Conservation (phyloP, 1,284 basidiomycete genomes). For the Testicularia cyperi region DNA sequence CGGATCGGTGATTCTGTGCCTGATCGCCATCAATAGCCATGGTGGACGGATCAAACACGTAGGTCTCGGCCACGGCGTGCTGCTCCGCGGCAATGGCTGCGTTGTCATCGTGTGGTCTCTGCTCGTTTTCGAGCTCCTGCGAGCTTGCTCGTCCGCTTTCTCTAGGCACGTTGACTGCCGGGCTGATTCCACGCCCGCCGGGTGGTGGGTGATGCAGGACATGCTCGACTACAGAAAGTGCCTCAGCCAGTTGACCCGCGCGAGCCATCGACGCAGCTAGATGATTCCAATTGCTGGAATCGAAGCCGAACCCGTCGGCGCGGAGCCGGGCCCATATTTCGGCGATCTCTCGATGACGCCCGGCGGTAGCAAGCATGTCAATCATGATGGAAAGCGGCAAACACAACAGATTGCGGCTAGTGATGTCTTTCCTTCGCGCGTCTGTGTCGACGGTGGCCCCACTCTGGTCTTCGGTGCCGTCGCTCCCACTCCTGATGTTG, state of each 20-base stretch:
- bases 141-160: slow-evolving; percentile 1
- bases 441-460: background rate
- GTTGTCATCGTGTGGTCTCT: too few species aligned
- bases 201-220: slow-evolving; percentile 64
- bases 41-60: slow-evolving; percentile 13
- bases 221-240: slow-evolving; percentile 78
- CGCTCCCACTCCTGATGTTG: slow-evolving; percentile 7
- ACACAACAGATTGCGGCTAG: slow-evolving; percentile 68
- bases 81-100: too few species aligned
- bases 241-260: slow-evolving; percentile 76
- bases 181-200: slow-evolving; percentile 6
- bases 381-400: slow-evolving; percentile 82
- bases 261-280: slow-evolving; percentile 74
- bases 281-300: slow-evolving; percentile 91
- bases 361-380: slow-evolving; percentile 63
- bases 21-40: slow-evolving; percentile 4
- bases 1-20: slow-evolving; percentile 4
- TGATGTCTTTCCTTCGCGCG: slow-evolving; percentile 12
- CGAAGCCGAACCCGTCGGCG: slow-evolving; percentile 75
- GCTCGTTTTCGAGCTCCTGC: too few species aligned
- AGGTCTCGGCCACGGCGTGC: too few species aligned
- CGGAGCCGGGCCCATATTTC: slow-evolving; percentile 71
- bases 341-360: slow-evolving; percentile 71
- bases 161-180: background rate
- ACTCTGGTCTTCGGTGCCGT: too few species aligned